Percentiles rank a stretch among this genome's conserved stretches.
Evolutionary conservation across 306 rosid species (phyloP).

Genomic region (Fragaria iinumae): DNA sequence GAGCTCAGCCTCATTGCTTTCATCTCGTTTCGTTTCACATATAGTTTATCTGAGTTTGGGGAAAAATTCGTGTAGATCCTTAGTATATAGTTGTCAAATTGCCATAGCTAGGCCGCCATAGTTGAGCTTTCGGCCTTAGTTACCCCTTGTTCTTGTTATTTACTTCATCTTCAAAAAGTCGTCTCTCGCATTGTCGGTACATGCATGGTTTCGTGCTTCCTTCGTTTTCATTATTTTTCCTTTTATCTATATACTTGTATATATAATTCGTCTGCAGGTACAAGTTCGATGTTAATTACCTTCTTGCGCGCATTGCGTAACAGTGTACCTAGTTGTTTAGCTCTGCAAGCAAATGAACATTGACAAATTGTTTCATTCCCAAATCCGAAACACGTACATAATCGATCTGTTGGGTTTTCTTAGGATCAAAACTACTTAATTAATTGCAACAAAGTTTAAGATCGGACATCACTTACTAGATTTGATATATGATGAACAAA

Average conservation of each 20-base stretch:
- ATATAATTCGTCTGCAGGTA: background rate
- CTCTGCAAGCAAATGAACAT: background rate
- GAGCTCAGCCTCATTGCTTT: no score
- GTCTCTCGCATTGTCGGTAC: slow-evolving; percentile 2
- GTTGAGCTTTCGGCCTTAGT: background rate
- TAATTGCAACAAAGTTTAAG: no score
- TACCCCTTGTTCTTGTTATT: background rate
- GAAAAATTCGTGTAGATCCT: no score
- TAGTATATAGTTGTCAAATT: background rate
- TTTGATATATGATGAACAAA: no score
- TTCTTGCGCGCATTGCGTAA: background rate
- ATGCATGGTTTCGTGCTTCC: background rate
- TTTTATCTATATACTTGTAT: background rate
- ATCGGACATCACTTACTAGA: no score
- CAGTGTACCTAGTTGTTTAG: background rate
- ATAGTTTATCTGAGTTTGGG: background rate
- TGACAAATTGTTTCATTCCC: no score
- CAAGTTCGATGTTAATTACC: background rate
- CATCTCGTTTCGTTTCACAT: background rate
- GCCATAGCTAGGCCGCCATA: background rate
- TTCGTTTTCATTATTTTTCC: background rate
- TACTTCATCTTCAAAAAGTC: background rate
- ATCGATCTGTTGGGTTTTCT: no score
- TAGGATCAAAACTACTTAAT: no score
- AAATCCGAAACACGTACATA: no score